These are phyloP conservation scores for Fusarium verticillioides DNA, from an alignment of 2,329 filamentous ascomycete species.

Conservation along the genomic window DNA sequence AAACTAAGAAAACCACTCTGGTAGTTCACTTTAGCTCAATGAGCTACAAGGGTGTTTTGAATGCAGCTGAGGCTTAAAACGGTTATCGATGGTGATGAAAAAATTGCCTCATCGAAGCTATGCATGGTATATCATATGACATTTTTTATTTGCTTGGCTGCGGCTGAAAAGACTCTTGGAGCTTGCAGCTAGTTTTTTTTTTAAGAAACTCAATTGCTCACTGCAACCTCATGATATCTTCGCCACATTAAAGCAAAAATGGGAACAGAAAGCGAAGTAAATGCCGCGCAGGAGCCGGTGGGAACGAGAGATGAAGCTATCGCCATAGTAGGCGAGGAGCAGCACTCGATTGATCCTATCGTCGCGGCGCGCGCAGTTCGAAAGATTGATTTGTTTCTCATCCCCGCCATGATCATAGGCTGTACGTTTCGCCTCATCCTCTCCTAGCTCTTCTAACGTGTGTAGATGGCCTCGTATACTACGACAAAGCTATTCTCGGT, in stretches of 20 bases:
- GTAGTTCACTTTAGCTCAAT: slow-evolving; percentile 18
- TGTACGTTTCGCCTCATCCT: slow-evolving; percentile 45
- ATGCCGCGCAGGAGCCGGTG: slow-evolving; percentile 15
- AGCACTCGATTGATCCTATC: slow-evolving; percentile 63
- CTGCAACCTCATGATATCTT: slow-evolving; percentile 9
- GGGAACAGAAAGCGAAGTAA: slow-evolving; percentile 18
- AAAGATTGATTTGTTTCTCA: slow-evolving; percentile 75
- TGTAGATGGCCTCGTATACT: slow-evolving; percentile 58
- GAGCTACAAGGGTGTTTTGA: slow-evolving; percentile 17
- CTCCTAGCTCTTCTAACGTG: too few relatives aligned
- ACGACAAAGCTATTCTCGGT: slow-evolving; percentile 75
- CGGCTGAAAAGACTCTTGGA: neutral
- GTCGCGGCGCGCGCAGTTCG: slow-evolving; percentile 67
- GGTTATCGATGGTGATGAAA: slow-evolving; percentile 26
- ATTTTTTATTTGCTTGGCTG: slow-evolving; percentile 2
- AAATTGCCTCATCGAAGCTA: slow-evolving; percentile 34
- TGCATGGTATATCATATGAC: slow-evolving; percentile 21
- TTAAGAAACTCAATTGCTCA: neutral
- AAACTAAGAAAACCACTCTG: slow-evolving; percentile 14
- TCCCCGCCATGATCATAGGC: slow-evolving; percentile 72
- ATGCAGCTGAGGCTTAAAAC: slow-evolving; percentile 34
- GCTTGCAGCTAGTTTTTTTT: neutral
- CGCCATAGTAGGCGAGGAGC: slow-evolving; percentile 68
- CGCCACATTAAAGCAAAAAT: slow-evolving; percentile 3
- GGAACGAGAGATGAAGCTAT: slow-evolving; percentile 51